These are phyloP conservation scores for Byssochlamys sp. DNA, from an alignment of 2,329 filamentous ascomycete species.

Conservation along the genomic window DNA sequence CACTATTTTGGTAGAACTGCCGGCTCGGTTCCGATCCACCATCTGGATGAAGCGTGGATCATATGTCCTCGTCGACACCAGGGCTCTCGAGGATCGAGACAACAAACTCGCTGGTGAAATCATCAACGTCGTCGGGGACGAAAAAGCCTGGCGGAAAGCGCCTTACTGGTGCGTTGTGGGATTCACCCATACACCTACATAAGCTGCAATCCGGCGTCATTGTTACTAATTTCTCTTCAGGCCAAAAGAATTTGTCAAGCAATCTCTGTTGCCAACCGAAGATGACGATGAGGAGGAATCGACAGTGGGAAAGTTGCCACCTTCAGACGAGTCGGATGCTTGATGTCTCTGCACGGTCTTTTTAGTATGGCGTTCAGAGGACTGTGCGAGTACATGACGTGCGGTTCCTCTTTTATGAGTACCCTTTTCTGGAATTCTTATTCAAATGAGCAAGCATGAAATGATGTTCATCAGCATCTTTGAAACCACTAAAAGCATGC, in stretches of 20 bases:
- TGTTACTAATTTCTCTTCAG: constrained; percentile 34
- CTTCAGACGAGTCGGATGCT: constrained; percentile 68
- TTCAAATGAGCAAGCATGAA: neutral
- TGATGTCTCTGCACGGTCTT: constrained; percentile 18
- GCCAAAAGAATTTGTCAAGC: constrained; percentile 70
- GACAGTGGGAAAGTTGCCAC: constrained; percentile 74
- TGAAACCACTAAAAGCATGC: neutral
- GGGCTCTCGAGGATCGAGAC: constrained; percentile 53
- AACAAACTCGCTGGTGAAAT: constrained; percentile 83
- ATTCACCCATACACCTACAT: neutral
- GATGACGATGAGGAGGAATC: constrained; percentile 73
- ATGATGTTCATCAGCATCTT: too few relatives aligned
- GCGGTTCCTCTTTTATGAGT: neutral
- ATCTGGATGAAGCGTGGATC: constrained; percentile 88
- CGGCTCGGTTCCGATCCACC: constrained; percentile 75
- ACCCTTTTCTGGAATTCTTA: neutral
- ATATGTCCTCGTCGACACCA: constrained; percentile 72
- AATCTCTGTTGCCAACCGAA: constrained; percentile 54
- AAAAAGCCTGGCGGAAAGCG: constrained; percentile 84
- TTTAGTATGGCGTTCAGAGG: neutral
- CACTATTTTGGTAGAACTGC: constrained; percentile 67
- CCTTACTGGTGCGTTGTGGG: constrained; percentile 60
- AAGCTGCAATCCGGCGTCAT: constrained; percentile 5
- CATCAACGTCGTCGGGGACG: constrained; percentile 81
- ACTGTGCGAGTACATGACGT: neutral